Evolutionary conservation across 495 filamentous ascomycete genomes (phyloP), one percentile per base, ranked within the genome.

Genomic region (Penicillium cosmopolitanum): DNA sequence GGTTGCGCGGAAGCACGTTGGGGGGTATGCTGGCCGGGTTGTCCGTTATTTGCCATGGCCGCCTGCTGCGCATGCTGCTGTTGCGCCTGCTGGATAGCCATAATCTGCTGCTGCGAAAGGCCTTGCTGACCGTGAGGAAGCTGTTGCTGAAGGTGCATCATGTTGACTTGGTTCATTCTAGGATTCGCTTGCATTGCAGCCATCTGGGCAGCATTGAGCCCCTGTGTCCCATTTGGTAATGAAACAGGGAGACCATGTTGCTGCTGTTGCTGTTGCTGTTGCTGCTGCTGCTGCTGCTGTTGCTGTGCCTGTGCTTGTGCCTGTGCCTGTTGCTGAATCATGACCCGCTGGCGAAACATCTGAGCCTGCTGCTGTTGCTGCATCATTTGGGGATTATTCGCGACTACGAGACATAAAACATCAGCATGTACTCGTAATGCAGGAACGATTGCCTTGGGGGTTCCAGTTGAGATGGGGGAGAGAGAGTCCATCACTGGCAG

Each of bases 161-260:
- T 54, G 50, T 73, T 77, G 25, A 75, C 68, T 31, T 69, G 78
- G 46, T 75, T 77, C 77, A 83, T 80, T 47, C 62, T 69, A n/a
- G 71, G 70, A 35, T 77, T 79, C 6, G 62, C 74, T 55, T 82
- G 78, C 77, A 89, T 83, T 23, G 83, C 80, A 46, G 78, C 76
- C 61, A 84, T 76, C 56, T 88, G 85, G 28, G 80, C 80, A 25
- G 79, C 73, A 57, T 63, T 86, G 53, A 89, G 73, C 25, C 75
- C 75, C 57, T 83, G 84, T 25, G 86, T 83, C 15, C 83, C 85
- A 66, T 89, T 85, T 19, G 83, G 83, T 63, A 88, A 73, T 31
- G 75, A 79, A n/a, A 80, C 75, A 2, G 78, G 75, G 54, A 83
- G 74, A 35, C 78, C 81, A 36, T 84, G 83, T 28, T 74, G 80